Conservation (phyloP, 1,139 yeast species). For the Geotrichum phurueaensis region DNA sequence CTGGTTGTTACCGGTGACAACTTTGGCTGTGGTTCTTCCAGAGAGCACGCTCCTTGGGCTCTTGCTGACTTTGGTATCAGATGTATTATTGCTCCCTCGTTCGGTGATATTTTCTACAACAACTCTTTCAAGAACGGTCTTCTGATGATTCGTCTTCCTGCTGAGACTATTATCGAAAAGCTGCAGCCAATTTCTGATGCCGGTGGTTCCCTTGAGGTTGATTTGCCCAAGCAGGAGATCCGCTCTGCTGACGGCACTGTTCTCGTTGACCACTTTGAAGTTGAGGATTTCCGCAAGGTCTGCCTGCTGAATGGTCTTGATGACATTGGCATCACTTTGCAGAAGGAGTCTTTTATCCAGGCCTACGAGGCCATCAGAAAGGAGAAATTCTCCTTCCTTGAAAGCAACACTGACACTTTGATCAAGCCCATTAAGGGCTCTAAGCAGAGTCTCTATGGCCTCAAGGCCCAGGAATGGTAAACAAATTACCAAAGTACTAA, state of each 20-base stretch:
- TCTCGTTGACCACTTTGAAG: slow-evolving; percentile 72
- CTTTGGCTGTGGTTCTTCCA: slow-evolving; percentile 97
- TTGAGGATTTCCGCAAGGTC: slow-evolving; percentile 89
- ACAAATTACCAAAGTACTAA: neutral
- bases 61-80: slow-evolving; percentile 93
- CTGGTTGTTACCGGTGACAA: slow-evolving; percentile 92
- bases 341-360: slow-evolving; percentile 70
- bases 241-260: slow-evolving; percentile 64
- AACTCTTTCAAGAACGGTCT: slow-evolving; percentile 94
- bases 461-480: slow-evolving; percentile 70
- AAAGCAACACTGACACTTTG: slow-evolving; percentile 59
- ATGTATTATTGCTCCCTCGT: slow-evolving; percentile 93
- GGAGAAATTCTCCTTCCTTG: slow-evolving; percentile 80
- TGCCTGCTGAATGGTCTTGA: slow-evolving; percentile 91
- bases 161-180: slow-evolving; percentile 61
- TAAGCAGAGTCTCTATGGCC: slow-evolving; percentile 63
- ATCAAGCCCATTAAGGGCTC: slow-evolving; percentile 64
- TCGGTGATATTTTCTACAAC: slow-evolving; percentile 96
- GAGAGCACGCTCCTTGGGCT: slow-evolving; percentile 99
- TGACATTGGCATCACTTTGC: slow-evolving; percentile 91
- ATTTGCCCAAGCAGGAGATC: slow-evolving; percentile 80
- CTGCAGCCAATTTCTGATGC: slow-evolving; percentile 72
- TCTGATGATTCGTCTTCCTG: slow-evolving; percentile 82
- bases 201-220: slow-evolving; percentile 69
- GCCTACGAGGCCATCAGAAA: slow-evolving; percentile 73